Conservation (phyloP, 371 early-diverging fungal genomes). For the Conidiobolus incongruus region DNA sequence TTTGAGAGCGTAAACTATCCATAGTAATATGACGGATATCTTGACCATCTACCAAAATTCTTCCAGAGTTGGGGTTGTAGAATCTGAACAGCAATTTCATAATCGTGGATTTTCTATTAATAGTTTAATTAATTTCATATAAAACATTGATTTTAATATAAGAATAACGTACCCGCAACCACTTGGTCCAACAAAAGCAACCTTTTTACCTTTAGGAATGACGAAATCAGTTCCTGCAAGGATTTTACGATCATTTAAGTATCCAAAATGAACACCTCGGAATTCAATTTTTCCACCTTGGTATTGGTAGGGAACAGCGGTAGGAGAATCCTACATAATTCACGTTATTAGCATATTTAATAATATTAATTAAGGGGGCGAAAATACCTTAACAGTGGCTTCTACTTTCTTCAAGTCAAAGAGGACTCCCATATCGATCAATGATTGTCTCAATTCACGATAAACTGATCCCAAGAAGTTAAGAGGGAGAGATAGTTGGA, state of each 20-base stretch:
- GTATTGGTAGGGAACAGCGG: conserved; percentile 22
- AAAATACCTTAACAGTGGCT: conserved; percentile 13
- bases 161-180: conserved; percentile 49
- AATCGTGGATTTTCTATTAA: conserved; percentile 64
- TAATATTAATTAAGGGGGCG: neutral
- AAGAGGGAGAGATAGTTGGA: conserved; percentile 79
- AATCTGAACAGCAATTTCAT: conserved; percentile 60
- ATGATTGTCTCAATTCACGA: conserved; percentile 74
- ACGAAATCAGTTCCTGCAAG: conserved; percentile 51
- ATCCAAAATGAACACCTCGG: conserved; percentile 73
- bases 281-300: conserved; percentile 51
- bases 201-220: conserved; percentile 66
- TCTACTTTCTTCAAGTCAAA: conserved; percentile 52
- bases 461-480: conserved; percentile 96
- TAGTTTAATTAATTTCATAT: no score
- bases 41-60: conserved; percentile 52
- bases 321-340: conserved; percentile 21
- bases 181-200: conserved; percentile 89
- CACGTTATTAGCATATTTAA: no score
- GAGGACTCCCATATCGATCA: conserved; percentile 91
- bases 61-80: conserved; percentile 53
- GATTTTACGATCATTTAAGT: conserved; percentile 47
- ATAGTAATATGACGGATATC: conserved; percentile 35
- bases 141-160: no score
- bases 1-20: conserved; percentile 31